Evolutionary conservation across 1,284 basidiomycete species (phyloP).

Genomic region (Cutaneotrichosporon cavernicola): DNA sequence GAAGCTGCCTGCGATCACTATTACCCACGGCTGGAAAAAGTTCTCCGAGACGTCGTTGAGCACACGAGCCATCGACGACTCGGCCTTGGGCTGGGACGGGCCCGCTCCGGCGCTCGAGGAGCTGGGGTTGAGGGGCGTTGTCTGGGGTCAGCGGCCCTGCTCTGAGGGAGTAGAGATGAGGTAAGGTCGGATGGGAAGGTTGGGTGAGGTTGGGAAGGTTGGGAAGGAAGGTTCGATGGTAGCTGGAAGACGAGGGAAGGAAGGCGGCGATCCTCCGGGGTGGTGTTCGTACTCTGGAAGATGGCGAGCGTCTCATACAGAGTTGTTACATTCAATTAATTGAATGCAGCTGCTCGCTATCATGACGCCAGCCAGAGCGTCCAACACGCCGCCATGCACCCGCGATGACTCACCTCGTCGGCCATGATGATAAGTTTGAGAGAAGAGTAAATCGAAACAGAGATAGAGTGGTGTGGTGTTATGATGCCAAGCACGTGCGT

Average conservation of each 20-base stretch:
- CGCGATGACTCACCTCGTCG: slow-evolving; percentile 6
- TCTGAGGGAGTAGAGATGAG: not conserved
- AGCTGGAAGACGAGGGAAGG: not conserved
- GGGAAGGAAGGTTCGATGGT: not conserved
- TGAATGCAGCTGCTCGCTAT: no score
- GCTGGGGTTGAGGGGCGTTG: slow-evolving; percentile 19
- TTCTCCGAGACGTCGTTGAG: slow-evolving; percentile 38
- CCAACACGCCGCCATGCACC: not conserved
- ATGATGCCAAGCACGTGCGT: slow-evolving; percentile 9
- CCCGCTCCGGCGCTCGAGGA: not conserved
- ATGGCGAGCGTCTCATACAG: no score
- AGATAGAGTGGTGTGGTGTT: not conserved
- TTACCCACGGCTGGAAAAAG: slow-evolving; percentile 48
- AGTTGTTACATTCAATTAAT: no score
- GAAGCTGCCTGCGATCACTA: not conserved
- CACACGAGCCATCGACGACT: slow-evolving; percentile 22
- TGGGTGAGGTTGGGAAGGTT: not conserved
- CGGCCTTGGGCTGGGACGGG: slow-evolving; percentile 7
- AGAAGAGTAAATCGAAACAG: not conserved
- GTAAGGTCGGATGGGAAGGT: not conserved
- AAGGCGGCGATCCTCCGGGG: not conserved
- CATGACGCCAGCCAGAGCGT: not conserved
- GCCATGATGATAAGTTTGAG: not conserved
- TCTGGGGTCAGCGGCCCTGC: slow-evolving; percentile 11
- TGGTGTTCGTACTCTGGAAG: no score